Evolutionary conservation across 2,329 filamentous ascomycete species (phyloP).

Genomic region (Aspergillus texensis): DNA sequence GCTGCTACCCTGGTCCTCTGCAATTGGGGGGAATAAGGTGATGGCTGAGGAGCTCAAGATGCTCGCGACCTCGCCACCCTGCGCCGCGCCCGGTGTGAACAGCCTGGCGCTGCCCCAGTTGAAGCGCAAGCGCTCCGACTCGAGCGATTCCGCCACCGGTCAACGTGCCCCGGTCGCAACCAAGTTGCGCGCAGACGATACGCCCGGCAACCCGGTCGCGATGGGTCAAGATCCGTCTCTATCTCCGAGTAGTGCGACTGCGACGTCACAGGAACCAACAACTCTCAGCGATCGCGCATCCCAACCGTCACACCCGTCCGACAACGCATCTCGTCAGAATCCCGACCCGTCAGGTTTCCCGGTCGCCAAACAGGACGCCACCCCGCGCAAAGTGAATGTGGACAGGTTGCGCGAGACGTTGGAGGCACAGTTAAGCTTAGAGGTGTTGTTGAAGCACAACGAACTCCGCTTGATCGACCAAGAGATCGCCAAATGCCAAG

Average conservation of each 20-base stretch:
- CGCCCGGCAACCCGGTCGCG: conserved; percentile 16
- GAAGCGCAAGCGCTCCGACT: conserved; percentile 62
- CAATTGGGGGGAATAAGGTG: conserved; percentile 50
- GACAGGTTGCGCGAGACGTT: conserved; percentile 70
- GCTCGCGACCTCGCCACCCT: conserved; percentile 42
- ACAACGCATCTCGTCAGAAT: conserved; percentile 6
- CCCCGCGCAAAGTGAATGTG: conserved; percentile 30
- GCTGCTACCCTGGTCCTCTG: conserved; percentile 50
- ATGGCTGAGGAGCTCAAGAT: conserved; percentile 48
- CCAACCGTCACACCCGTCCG: conserved; percentile 3
- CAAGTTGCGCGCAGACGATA: conserved; percentile 36
- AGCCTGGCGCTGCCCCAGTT: conserved; percentile 47
- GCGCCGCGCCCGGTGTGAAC: conserved; percentile 33
- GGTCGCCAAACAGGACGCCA: conserved; percentile 22
- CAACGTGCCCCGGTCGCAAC: conserved; percentile 33
- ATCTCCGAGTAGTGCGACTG: conserved; percentile 15
- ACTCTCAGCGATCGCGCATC: conserved; percentile 17
- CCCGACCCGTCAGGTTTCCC: conserved; percentile 9
- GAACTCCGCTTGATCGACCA: conserved; percentile 93
- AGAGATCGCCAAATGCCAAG: conserved; percentile 92
- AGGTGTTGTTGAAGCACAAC: conserved; percentile 91
- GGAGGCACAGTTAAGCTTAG: conserved; percentile 83
- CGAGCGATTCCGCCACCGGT: conserved; percentile 41
- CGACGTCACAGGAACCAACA: conserved; percentile 14
- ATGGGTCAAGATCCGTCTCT: conserved; percentile 12